A percentile compares a stretch with the other conserved stretches of the same genome.
Evolutionary conservation across 306 rosid species (phyloP).

Genomic region (Gastrolobium villosum): DNA sequence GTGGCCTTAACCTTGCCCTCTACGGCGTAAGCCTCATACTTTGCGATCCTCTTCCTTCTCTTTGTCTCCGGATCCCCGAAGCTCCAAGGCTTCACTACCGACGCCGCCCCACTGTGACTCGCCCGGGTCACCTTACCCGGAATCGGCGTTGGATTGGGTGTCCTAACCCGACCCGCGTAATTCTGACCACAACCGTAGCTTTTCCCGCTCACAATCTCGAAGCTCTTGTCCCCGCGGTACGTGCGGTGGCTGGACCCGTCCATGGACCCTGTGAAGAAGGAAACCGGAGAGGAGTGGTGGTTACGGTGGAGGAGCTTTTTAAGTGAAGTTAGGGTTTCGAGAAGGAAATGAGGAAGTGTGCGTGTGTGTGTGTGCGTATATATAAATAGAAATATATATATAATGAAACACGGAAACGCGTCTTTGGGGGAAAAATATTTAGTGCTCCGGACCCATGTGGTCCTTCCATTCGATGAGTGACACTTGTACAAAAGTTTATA

Average conservation of each 20-base stretch:
- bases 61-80: conserved; percentile 62
- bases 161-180: not conserved
- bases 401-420: conserved; percentile 32
- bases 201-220: conserved; percentile 79
- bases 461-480: too few species aligned
- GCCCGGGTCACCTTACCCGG: conserved; percentile 36
- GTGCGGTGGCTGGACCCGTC: conserved; percentile 52
- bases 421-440: too few species aligned
- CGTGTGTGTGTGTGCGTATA: not conserved
- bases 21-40: conserved; percentile 71
- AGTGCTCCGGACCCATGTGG: too few species aligned
- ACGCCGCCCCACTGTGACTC: conserved; percentile 43
- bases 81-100: conserved; percentile 64
- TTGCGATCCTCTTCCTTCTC: conserved; percentile 79
- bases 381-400: not conserved
- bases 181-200: conserved; percentile 49
- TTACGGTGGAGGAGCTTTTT: not conserved
- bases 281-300: not conserved
- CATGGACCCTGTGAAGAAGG: conserved; percentile 44
- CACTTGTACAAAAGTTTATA: too few species aligned
- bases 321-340: conserved; percentile 41
- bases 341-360: not conserved
- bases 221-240: conserved; percentile 51
- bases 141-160: conserved; percentile 27
- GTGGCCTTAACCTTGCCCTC: conserved; percentile 78